Evolutionary conservation across 495 filamentous ascomycete species (phyloP).

Genomic region (Xylaria scruposa): DNA sequence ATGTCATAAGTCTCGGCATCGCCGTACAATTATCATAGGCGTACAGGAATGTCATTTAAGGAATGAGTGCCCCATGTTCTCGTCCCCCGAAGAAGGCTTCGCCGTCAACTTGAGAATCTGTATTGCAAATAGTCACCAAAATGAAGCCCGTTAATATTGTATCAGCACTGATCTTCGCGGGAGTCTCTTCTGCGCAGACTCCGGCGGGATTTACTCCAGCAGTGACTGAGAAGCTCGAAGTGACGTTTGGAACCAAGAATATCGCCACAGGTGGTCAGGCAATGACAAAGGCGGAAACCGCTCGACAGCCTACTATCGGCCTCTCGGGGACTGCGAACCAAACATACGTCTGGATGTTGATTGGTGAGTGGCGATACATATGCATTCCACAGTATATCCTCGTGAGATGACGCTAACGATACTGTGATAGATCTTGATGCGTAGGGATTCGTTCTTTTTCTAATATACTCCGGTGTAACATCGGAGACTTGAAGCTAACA

Average conservation of each 20-base stretch:
- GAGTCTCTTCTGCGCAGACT: conserved; percentile 46
- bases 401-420: conserved; percentile 1
- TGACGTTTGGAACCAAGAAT: conserved; percentile 51
- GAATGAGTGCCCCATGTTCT: background rate
- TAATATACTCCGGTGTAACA: background rate
- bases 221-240: conserved; percentile 49
- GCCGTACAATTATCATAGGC: background rate
- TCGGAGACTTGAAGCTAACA: background rate
- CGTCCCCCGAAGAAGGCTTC: background rate
- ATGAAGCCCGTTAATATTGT: conserved; percentile 37
- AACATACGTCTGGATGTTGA: conserved; percentile 55
- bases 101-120: background rate
- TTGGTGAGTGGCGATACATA: conserved; percentile 40
- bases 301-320: conserved; percentile 51
- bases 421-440: conserved; percentile 46
- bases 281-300: conserved; percentile 47
- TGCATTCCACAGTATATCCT: background rate
- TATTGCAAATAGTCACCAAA: conserved; percentile 18
- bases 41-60: conserved; percentile 14
- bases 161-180: conserved; percentile 33
- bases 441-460: conserved; percentile 35
- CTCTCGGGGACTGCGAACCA: conserved; percentile 43
- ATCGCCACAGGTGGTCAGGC: conserved; percentile 47
- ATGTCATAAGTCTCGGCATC: no score
- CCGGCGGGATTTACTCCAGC: conserved; percentile 49